Evolutionary conservation across 495 filamentous ascomycete species (phyloP).

Genomic region (Aspergillus baeticus): DNA sequence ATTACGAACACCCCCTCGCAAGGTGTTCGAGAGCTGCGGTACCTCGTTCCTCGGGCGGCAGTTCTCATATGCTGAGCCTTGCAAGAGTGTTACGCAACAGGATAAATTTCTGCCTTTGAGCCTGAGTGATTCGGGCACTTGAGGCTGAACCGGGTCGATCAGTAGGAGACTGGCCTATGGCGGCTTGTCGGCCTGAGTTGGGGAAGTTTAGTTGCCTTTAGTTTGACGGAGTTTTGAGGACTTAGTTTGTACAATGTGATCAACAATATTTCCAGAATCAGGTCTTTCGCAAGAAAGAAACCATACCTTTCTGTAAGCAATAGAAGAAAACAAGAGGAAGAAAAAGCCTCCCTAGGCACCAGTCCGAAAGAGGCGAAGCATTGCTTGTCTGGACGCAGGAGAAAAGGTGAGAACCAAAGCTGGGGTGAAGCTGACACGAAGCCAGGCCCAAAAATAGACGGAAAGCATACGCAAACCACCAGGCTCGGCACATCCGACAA

Average conservation of each 20-base stretch:
- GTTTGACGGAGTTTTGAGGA: too few species aligned
- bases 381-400: not conserved
- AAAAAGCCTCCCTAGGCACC: not conserved
- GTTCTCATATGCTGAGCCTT: not conserved
- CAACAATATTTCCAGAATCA: too few species aligned
- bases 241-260: too few species aligned
- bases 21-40: not conserved
- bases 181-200: not conserved
- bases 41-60: not conserved
- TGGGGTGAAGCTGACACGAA: slow-evolving; percentile 14
- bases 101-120: not conserved
- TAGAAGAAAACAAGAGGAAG: not conserved
- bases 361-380: not conserved
- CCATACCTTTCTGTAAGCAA: too few species aligned
- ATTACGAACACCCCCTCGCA: too few species aligned
- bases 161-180: not conserved
- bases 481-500: not conserved
- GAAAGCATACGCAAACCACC: slow-evolving; percentile 25
- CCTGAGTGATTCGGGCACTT: not conserved
- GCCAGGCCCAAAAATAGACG: slow-evolving; percentile 19
- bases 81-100: not conserved
- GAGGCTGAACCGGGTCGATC: not conserved
- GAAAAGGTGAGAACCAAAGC: not conserved
- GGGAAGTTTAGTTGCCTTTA: not conserved
- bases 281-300: too few species aligned